phyloP scores from a whole-genome alignment of 306 rosid species.

The Pterocarpus santalinus region DNA sequence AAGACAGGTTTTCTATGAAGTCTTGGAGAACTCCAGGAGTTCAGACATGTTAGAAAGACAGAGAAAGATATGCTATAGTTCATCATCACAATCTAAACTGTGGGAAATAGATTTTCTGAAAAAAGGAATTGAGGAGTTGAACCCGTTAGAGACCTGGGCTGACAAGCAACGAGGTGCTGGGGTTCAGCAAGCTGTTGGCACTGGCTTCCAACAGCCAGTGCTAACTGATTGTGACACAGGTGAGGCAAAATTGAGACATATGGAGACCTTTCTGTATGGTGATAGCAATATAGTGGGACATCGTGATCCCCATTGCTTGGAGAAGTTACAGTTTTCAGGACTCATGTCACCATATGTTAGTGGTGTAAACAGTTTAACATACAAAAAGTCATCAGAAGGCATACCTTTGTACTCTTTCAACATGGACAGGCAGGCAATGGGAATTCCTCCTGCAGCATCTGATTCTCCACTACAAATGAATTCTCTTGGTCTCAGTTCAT shows the following conservation, averaged over 20 bases:
- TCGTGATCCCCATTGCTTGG: conserved; percentile 69
- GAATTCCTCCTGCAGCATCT: conserved; percentile 76
- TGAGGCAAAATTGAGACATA: conserved; percentile 77
- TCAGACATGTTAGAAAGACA: conserved; percentile 97
- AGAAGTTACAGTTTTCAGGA: conserved; percentile 92
- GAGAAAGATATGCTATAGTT: conserved; percentile 94
- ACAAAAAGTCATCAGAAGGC: conserved; percentile 87
- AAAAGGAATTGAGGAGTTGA: conserved; percentile 72
- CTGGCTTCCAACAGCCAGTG: conserved; percentile 65
- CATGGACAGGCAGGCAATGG: conserved; percentile 74
- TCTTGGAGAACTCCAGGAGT: conserved; percentile 90
- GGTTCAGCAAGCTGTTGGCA: conserved; percentile 58
- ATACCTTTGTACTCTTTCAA: conserved; percentile 96
- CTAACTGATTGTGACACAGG: conserved; percentile 69
- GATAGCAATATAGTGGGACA: conserved; percentile 64
- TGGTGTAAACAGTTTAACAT: conserved; percentile 73
- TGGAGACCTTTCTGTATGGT: conserved; percentile 64
- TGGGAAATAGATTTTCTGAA: conserved; percentile 92
- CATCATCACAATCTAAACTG: conserved; percentile 74
- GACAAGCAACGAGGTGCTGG: conserved; percentile 67
- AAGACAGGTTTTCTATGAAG: conserved; percentile 75
- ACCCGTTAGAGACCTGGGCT: conserved; percentile 68
- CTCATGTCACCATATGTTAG: conserved; percentile 83
- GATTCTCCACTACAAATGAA: conserved; percentile 80
- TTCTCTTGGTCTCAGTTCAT: conserved; percentile 82